These are phyloP conservation scores for Sporodiniella umbellata DNA, from an alignment of 371 early-diverging fungal genomes.

Conservation along the genomic window DNA sequence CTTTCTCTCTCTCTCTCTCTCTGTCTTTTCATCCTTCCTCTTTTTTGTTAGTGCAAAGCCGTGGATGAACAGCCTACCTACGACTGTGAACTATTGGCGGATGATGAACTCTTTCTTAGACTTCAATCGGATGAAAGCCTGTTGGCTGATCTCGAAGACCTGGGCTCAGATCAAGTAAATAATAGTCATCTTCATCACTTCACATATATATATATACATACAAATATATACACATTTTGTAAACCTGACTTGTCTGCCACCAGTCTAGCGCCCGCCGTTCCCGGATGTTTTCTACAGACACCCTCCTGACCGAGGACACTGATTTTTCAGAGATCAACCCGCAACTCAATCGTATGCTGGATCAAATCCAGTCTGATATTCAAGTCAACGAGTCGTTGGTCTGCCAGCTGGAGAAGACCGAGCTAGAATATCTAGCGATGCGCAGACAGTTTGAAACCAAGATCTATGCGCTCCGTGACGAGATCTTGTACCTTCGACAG, in stretches of 20 bases:
- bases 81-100: conserved; percentile 19
- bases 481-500: conserved; percentile 30
- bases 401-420: conserved; percentile 51
- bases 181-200: too few species aligned
- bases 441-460: conserved; percentile 67
- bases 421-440: conserved; percentile 52
- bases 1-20: neutral
- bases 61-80: conserved; percentile 7
- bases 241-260: too few species aligned
- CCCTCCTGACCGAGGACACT: conserved; percentile 7
- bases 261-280: conserved; percentile 3
- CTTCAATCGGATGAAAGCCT: conserved; percentile 20
- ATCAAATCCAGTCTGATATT: conserved; percentile 68
- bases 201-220: too few species aligned
- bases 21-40: neutral
- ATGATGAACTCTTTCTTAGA: conserved; percentile 20
- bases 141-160: conserved; percentile 20
- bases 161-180: neutral
- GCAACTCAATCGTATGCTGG: conserved; percentile 40
- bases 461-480: conserved; percentile 52
- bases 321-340: conserved; percentile 22
- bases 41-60: conserved; percentile 9
- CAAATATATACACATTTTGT: too few species aligned
- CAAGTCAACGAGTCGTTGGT: conserved; percentile 59
- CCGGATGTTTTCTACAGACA: conserved; percentile 12